Percentiles rank a stretch among this genome's conserved stretches.
phyloP scores from a whole-genome alignment of 208 protist species.

The Trypanosoma cruzi region DNA sequence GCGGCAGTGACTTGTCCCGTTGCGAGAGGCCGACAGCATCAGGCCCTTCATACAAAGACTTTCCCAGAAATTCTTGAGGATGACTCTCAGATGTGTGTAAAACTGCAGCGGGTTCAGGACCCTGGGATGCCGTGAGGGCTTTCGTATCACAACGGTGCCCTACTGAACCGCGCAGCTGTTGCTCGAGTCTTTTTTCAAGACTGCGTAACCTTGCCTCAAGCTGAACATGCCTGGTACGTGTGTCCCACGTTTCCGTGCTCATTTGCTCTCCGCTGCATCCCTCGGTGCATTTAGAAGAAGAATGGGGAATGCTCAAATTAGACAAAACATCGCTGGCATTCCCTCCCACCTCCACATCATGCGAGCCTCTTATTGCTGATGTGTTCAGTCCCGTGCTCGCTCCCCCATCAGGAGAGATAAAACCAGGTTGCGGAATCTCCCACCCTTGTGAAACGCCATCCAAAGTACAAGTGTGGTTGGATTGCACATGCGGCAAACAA shows the following conservation, averaged over 20 bases:
- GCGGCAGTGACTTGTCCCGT: neutral
- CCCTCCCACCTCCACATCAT: neutral
- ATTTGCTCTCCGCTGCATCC: neutral
- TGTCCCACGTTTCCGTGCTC: neutral
- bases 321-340: neutral
- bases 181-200: slow-evolving; percentile 48
- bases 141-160: slow-evolving; percentile 19
- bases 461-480: neutral
- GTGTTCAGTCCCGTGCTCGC: neutral
- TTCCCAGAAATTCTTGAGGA: neutral
- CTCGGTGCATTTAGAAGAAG: neutral
- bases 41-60: neutral
- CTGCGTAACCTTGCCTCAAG: slow-evolving; percentile 49
- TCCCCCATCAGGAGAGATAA: neutral
- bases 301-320: neutral
- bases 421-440: neutral
- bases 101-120: neutral
- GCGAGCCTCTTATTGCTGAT: neutral
- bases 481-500: neutral
- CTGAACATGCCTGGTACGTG: slow-evolving; percentile 10
- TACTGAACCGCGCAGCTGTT: slow-evolving; percentile 31
- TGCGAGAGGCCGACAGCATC: neutral
- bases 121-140: neutral
- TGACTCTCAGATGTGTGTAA: neutral
- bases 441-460: neutral